phyloP scores from a whole-genome alignment of 441 rosid species.

The Daphne laureola region DNA sequence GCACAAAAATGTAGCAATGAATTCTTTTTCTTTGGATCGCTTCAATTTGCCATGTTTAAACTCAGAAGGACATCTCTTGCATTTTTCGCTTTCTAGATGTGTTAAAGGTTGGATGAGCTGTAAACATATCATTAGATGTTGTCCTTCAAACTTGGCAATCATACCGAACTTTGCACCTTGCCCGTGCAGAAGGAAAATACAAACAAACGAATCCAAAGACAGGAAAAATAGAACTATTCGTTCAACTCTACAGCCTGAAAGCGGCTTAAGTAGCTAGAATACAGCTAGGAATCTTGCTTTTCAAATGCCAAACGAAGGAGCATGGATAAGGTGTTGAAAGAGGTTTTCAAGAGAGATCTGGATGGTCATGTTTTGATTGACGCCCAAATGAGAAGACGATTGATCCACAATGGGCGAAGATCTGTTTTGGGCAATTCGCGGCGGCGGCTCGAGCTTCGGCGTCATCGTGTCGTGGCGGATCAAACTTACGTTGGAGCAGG shows the following conservation, averaged over 20 bases:
- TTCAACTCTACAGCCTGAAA: too few relatives aligned
- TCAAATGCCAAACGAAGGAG: too few relatives aligned
- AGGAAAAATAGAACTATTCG: too few relatives aligned
- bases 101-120: constrained; percentile 56
- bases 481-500: constrained; percentile 30
- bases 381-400: too few relatives aligned
- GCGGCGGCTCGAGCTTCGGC: constrained; percentile 48
- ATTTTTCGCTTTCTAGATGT: constrained; percentile 42
- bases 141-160: neutral
- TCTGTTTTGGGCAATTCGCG: constrained; percentile 45
- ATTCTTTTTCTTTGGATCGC: constrained; percentile 40
- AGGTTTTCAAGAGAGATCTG: too few relatives aligned
- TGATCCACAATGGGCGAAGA: constrained; percentile 57
- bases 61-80: constrained; percentile 87
- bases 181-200: too few relatives aligned
- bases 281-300: too few relatives aligned
- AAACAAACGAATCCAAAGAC: too few relatives aligned
- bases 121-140: too few relatives aligned
- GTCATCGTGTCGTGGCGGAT: constrained; percentile 35
- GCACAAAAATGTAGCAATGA: constrained; percentile 63
- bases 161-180: neutral
- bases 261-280: too few relatives aligned
- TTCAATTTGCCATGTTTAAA: constrained; percentile 52
- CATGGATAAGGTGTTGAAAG: too few relatives aligned
- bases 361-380: too few relatives aligned